Evolutionary conservation across 257 asterid species (phyloP), one percentile per base, ranked within the genome.

Genomic region (Vinca minor): DNA sequence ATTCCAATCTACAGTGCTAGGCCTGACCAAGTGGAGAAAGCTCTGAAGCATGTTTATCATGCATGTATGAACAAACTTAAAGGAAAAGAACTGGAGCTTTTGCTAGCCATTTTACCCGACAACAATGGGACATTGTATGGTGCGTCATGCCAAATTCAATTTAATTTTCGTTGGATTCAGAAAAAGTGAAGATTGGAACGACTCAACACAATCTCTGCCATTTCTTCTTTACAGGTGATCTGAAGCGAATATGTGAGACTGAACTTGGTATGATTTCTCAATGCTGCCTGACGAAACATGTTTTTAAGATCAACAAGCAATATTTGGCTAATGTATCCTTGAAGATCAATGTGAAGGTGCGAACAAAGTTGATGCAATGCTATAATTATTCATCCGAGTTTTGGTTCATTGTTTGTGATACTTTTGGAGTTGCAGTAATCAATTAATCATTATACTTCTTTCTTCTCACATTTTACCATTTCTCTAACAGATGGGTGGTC

Each of bases 1-100:
- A 87, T 93, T 70, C 95, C 97, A 34, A 80, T 93, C 64, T 86
- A 87, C 80, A 79, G 54, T 12, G 86, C 99, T 34, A 80, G 96
- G 65, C 95, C 97, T 0, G 99, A 93, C 68, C 99, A 93, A 85
- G 99, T 87, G 0, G 99, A 93, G 85, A 93, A 84, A 77, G 93
- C 99, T 0, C 71, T 93, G 53, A 93, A 86, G 82, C 95, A 93
- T 67, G 96, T 93, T 29, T 87, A 84, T 69, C 86, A 87, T 66
- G 77, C 89, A 31, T 87, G 87, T 64, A 77, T 74, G 74, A 89
- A 82, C 76, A 93, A 84, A 77, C 68, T 90, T 41, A 90, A 88
- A 75, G 99, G 97, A 59, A 93, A 90, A 77, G 99, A 93, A 52
- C 65, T 93, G 76, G 99, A 93, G 69, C 99, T 93, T 67, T 58